phyloP scores from a whole-genome alignment of 345 rosid species.

The Geranium rotundifolium region DNA sequence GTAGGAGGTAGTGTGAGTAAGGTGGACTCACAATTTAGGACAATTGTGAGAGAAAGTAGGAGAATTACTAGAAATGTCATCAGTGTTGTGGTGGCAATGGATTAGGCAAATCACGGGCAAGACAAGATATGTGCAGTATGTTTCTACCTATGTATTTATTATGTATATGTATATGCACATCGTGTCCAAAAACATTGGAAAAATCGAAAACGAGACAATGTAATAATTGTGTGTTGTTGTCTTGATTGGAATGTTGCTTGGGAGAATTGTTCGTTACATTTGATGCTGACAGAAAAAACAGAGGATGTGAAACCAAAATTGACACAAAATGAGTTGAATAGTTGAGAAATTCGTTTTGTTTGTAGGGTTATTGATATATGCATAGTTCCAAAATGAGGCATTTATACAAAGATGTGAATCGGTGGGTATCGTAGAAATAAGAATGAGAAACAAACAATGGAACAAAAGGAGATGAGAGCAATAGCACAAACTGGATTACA shows the following conservation, averaged over 20 bases:
- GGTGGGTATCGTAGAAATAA: too few relatives aligned
- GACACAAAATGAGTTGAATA: too few relatives aligned
- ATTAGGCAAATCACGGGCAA: neutral
- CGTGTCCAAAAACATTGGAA: neutral
- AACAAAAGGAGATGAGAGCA: too few relatives aligned
- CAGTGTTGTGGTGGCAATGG: neutral
- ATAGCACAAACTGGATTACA: too few relatives aligned
- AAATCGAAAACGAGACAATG: neutral
- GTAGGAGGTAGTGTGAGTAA: neutral
- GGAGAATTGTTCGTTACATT: too few relatives aligned
- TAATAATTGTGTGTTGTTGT: neutral
- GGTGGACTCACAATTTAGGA: neutral
- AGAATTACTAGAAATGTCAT: neutral
- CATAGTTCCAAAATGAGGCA: too few relatives aligned
- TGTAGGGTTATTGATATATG: too few relatives aligned
- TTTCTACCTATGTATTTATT: too few relatives aligned
- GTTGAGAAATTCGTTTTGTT: too few relatives aligned
- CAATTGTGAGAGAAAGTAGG: neutral
- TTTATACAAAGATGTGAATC: too few relatives aligned
- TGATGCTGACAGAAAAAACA: neutral
- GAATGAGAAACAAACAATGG: too few relatives aligned
- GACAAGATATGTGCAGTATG: neutral
- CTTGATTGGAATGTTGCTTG: neutral
- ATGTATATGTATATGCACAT: neutral
- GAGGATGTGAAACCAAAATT: too few relatives aligned